Evolutionary conservation across 768 basidiomycete genomes (phyloP).

Genomic region (Termitomyces sp.): DNA sequence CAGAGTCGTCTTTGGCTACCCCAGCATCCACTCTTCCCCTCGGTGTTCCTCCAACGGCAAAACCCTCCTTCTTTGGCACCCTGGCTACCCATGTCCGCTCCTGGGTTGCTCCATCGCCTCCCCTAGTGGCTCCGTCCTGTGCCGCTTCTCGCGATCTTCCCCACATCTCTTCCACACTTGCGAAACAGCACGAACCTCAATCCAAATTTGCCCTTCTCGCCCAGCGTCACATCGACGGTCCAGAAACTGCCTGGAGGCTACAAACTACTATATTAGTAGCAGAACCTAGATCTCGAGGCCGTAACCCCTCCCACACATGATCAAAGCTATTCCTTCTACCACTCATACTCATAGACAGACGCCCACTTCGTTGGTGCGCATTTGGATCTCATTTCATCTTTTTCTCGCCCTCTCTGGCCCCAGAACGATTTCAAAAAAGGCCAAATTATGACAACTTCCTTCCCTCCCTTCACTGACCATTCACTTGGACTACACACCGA

Average conservation of each 20-base stretch:
- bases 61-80: conserved; percentile 28
- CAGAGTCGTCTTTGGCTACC: conserved; percentile 49
- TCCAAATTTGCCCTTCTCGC: conserved; percentile 2
- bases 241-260: conserved; percentile 1
- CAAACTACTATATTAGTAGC: conserved; percentile 1
- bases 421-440: conserved; percentile 7
- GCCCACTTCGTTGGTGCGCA: conserved; percentile 2
- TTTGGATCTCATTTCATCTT: background rate
- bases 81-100: conserved; percentile 40
- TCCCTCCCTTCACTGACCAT: background rate
- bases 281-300: conserved; percentile 32
- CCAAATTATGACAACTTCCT: conserved; percentile 10
- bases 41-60: conserved; percentile 25
- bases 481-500: conserved; percentile 6
- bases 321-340: conserved; percentile 17
- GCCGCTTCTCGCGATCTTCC: conserved; percentile 14
- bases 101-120: conserved; percentile 34
- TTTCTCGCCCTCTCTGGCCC: background rate
- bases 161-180: conserved; percentile 3
- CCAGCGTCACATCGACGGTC: conserved; percentile 15
- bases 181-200: conserved; percentile 2
- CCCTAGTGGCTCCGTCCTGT: conserved; percentile 20
- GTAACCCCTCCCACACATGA: conserved; percentile 32
- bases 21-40: conserved; percentile 34
- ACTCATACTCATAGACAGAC: conserved; percentile 9